Percentiles rank a stretch among this genome's conserved stretches.
phyloP scores from a whole-genome alignment of 768 basidiomycete genomes.

The Boletellus emodensis region DNA sequence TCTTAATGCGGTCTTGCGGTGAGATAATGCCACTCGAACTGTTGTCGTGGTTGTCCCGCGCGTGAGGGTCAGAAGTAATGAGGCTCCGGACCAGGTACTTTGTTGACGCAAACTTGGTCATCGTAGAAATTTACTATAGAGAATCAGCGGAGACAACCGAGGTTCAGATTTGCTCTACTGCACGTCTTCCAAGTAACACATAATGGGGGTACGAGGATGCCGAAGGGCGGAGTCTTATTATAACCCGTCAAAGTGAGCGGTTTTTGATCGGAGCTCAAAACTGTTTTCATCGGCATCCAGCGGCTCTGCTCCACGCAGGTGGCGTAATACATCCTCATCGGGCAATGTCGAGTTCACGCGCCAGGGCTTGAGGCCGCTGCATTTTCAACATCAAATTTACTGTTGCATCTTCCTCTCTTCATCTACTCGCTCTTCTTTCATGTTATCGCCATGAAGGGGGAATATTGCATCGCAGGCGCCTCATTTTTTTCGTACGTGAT shows the following conservation, averaged over 20 bases:
- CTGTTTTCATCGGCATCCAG: conserved; percentile 6
- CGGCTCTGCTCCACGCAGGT: conserved; percentile 7
- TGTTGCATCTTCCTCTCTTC: conserved; percentile 14
- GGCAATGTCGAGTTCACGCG: conserved; percentile 11
- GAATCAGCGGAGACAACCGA: conserved; percentile 3
- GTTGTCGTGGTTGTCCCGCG: conserved; percentile 29
- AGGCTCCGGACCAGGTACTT: conserved; percentile 20
- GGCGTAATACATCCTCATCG: conserved; percentile 6
- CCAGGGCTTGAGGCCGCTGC: conserved; percentile 21
- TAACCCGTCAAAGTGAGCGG: background rate
- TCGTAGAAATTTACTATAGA: conserved; percentile 10
- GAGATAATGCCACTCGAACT: conserved; percentile 25
- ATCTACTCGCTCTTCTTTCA: conserved; percentile 18
- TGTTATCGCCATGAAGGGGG: conserved; percentile 55
- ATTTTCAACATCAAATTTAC: conserved; percentile 18
- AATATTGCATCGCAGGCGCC: conserved; percentile 70
- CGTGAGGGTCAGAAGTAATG: conserved; percentile 25
- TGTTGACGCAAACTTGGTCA: conserved; percentile 26
- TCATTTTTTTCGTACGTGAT: conserved; percentile 65
- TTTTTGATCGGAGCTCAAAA: conserved; percentile 17
- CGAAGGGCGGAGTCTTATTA: conserved; percentile 1
- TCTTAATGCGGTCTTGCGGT: conserved; percentile 48
- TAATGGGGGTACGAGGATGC: background rate
- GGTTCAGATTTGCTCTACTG: conserved; percentile 9
- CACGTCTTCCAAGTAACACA: conserved; percentile 20